Evolutionary conservation across 495 filamentous ascomycete genomes (phyloP), one percentile per base, ranked within the genome.

Genomic region (Penicillium canescens): DNA sequence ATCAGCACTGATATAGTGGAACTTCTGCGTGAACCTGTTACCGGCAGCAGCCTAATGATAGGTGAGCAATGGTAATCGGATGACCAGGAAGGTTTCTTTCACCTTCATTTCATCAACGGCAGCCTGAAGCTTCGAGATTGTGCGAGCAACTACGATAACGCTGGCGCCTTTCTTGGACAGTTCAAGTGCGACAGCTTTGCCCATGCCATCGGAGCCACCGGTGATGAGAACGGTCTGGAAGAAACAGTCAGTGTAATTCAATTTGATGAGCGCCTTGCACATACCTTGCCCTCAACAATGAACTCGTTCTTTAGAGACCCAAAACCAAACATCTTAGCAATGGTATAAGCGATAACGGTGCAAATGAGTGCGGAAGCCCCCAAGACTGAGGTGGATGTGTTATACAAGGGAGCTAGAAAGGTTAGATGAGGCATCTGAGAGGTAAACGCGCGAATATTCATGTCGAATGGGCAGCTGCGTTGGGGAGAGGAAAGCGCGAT

Each of bases 171-270:
- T 94, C 48, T 74, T 69, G 4, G 94, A 82, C 16, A 98, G 81
- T 50, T 90, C 79, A 18, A 80, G 76, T 4, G 85, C 92, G 14
- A 87, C 82, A 41, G 79, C 82, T 61, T 79, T 82, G 56, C 94
- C 94, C 88, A 96, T 90, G 44, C 94, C 94, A 65, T 96, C 88
- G 1, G 95, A 98, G 47, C 85, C 93, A 36, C 94, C 94, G 11
- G 94, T 98, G 48, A 98, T 77, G 20, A 98, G 72, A 52, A 94
- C 81, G 5, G 89, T 94, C 90, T 93, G 41, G 18, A 50, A 56
- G 8, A 33, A 37, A 47, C n/a, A 43, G 38, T 58, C 31, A 69
- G 67, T 34, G 50, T 0, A 16, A 42, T 21, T 9, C 13, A 8
- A 35, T 24, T 34, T 6, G 42, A 52, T 8, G n/a, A 18, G n/a